Percentiles rank a stretch among this genome's conserved stretches.
Conservation (phyloP, 257 asterid genomes). For the Cruciata laevipes region DNA sequence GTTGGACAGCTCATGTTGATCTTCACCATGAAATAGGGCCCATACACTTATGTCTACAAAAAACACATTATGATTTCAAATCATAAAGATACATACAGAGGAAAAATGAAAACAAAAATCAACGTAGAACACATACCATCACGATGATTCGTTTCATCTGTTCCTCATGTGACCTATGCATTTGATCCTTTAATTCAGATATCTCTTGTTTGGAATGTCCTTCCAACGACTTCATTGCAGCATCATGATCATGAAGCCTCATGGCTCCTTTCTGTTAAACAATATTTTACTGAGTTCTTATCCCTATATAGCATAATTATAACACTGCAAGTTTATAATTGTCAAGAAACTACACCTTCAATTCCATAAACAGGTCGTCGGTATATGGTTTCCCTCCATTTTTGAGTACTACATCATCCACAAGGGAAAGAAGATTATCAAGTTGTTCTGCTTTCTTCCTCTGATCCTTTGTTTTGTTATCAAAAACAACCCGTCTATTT, state of each 20-base stretch:
- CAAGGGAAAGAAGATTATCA: constrained; percentile 40
- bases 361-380: constrained; percentile 39
- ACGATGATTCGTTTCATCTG: constrained; percentile 41
- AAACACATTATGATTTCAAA: no score
- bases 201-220: constrained; percentile 51
- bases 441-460: constrained; percentile 33
- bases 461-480: constrained; percentile 51
- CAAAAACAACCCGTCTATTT: constrained; percentile 56
- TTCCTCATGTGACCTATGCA: constrained; percentile 36
- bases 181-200: constrained; percentile 37
- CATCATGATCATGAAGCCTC: constrained; percentile 40
- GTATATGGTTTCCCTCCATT: constrained; percentile 61
- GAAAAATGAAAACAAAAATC: not conserved
- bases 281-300: not conserved
- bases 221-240: constrained; percentile 33
- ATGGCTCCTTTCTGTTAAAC: constrained; percentile 37
- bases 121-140: constrained; percentile 37
- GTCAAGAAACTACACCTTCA: constrained; percentile 30
- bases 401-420: constrained; percentile 36
- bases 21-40: no score
- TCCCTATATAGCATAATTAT: not conserved
- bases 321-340: not conserved
- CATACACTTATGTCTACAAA: no score
- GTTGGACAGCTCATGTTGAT: not conserved
- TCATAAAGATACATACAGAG: no score